Evolutionary conservation across 371 early-diverging fungal species (phyloP), one percentile per base, ranked within the genome.

Genomic region (Mucor plumbeus): DNA sequence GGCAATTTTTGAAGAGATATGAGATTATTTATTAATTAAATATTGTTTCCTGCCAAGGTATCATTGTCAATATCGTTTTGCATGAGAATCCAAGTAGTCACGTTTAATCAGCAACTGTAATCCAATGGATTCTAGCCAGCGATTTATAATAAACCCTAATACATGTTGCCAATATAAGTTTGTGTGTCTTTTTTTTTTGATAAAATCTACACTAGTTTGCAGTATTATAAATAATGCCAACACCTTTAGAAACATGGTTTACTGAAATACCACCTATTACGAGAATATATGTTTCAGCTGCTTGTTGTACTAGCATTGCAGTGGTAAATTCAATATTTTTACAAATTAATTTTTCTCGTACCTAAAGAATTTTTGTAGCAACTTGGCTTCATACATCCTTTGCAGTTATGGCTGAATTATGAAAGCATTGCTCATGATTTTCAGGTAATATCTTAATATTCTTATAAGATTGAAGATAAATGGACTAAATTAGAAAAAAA

Each of bases 241-340:
- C 72, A 14, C 97, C 95, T 19, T 64, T 96, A 57, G 96, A 95
- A 73, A 90, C 92, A 56, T 97, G 98, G 98, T 97, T 92, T 78
- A 88, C 87, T 58, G 96, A 96, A 44, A 88, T 96, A 14, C 98
- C 98, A 33, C 74, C 90, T 41, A 87, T 95, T 34, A 96, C 97
- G 7, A 84, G 98, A 64, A 78, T 88, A 26, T 97, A 94, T 74
- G 76, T 94, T 36, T 95, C 97, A 7, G 86, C 88, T 10, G 89
- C 93, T 1, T 86, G 91, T 58, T 70, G 85, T 35, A 85, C 90
- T 1, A 95, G 94, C 35, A 71, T 97, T 56, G 92, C 90, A 7
- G 90, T 92, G 73, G 93, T 93, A 85, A 85, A 82, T 9, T 1
- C 21, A 19, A 36, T 17, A 17, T 26, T 4, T 14, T 35, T 1